Evolutionary conservation across 805 yeast genomes (phyloP), one percentile per base, ranked within the genome.

Genomic region (Metschnikowia continentalis): DNA sequence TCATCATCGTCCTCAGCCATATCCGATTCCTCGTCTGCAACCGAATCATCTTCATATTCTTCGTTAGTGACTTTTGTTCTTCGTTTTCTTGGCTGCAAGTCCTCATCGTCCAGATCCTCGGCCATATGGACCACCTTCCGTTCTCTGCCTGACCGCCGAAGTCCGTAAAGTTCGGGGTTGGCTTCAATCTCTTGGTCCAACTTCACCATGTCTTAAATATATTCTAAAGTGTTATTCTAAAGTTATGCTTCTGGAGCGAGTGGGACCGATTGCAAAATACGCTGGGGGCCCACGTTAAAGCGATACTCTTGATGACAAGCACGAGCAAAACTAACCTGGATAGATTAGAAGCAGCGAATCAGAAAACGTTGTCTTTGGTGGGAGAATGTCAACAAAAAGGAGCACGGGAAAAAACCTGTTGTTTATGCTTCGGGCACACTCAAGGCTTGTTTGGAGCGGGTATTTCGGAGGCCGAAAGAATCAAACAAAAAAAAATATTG

Each of bases 151-250:
- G 91, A 84, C 57, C 95, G 77, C 68, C 96, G 80, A 49, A 88
- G 73, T 1, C 96, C 96, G 59, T 88, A 88, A n/a, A 88, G 73
- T 62, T 86, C 95, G 1, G 96, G 95, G 64, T 87, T 83, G 46
- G 58, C 58, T 46, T 58, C 61, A 45, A 58, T 48, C 42, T 58
- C 61, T 35, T 56, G 58, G 33, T 37, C 54, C 35, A 56, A 45
- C 39, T 46, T 54, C 11, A 26, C 57, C 61, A 58, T 57, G 6
- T 26, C 10, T n/a, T 23, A 22, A 17, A 13, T 13, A 8, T 14
- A n/a, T n/a, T 39, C 17, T 39, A 6, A 6, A 20, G 41, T 17
- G n/a, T 6, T 20, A 36, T 11, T 37, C 7, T 37, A 13, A 37
- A 13, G 32, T 5, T 39, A 4, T 22, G n/a, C 32, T 22, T 19